Evolutionary conservation across 768 basidiomycete species (phyloP), one percentile per base, ranked within the genome.

Genomic region (Leccinum rimulosum): DNA sequence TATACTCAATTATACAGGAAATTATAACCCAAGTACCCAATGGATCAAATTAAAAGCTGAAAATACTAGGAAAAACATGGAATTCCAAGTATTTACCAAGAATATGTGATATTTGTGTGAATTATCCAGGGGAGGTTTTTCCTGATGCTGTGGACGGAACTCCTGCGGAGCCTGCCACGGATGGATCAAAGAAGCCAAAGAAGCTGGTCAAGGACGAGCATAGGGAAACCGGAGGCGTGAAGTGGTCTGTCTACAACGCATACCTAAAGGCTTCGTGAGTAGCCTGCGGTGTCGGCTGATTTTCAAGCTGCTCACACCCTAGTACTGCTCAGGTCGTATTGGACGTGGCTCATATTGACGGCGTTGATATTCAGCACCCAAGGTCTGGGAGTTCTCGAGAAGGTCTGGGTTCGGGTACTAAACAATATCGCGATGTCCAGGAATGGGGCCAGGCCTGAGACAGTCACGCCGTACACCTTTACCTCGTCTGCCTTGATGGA

Each of bases 131-230:
- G n/a, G n/a, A n/a, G n/a, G n/a, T n/a, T n/a, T n/a, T n/a, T n/a
- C n/a, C n/a, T n/a, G n/a, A n/a, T n/a, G n/a, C n/a, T 33, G 43
- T 56, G 12, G 68, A 71, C 3, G 7, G 15, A 15, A 36, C 10
- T 0, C 17, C 31, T 22, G 55, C 27, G 14, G 54, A 56, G 4
- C 49, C 47, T 14, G 36, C 50, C 52, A 58, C 48, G 51, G 58
- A 52, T 14, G 49, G 40, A 10, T 56, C 55, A 15, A 92, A 86
- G 74, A 89, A 85, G 61, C 87, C 89, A 0, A 75, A 86, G 30
- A 89, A 91, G 65, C 73, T 93, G 11, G 72, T 93, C 57, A 86
- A 92, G 68, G 92, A 93, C 51, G 92, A 95, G 68, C 87, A 91
- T 59, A 72, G 92, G 48, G 89, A 90, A 61, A 80, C 80, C 2